Evolutionary conservation across 805 yeast species (phyloP).

Genomic region (Yarrowia sp.): DNA sequence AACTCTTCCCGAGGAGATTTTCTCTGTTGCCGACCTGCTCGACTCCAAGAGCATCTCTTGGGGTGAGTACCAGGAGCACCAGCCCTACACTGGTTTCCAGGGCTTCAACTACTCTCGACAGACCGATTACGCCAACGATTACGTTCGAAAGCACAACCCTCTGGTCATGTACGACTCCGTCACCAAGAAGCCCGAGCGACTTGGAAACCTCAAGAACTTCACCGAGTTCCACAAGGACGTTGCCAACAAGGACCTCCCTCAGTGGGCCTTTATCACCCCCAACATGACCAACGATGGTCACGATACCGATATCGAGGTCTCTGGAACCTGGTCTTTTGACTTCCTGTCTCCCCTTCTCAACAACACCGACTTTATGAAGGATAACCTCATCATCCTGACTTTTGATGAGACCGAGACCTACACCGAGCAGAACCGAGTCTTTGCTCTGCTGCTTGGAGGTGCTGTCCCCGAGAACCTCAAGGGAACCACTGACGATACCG

Average conservation of each 20-base stretch:
- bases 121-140: constrained; percentile 46
- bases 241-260: constrained; percentile 46
- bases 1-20: constrained; percentile 47
- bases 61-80: constrained; percentile 55
- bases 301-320: constrained; percentile 47
- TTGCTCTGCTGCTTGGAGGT: constrained; percentile 49
- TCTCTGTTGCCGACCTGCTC: constrained; percentile 50
- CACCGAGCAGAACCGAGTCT: constrained; percentile 47
- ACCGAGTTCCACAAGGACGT: constrained; percentile 47
- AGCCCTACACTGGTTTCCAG: constrained; percentile 52
- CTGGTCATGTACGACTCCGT: constrained; percentile 46
- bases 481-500: constrained; percentile 49
- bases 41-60: constrained; percentile 49
- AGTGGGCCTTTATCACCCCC: constrained; percentile 54
- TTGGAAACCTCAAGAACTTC: constrained; percentile 49
- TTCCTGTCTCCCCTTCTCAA: constrained; percentile 47
- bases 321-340: constrained; percentile 48
- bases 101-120: constrained; percentile 50
- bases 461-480: constrained; percentile 43
- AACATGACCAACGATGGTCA: constrained; percentile 56
- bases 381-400: constrained; percentile 48
- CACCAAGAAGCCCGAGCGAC: constrained; percentile 40
- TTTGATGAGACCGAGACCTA: constrained; percentile 52
- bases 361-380: constrained; percentile 49
- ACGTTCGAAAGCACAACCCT: constrained; percentile 55